A percentile compares a stretch with the other conserved stretches of the same genome.
Conservation (phyloP, 2,329 filamentous ascomycete species). For the Paecilomyces dactylethromorphus region DNA sequence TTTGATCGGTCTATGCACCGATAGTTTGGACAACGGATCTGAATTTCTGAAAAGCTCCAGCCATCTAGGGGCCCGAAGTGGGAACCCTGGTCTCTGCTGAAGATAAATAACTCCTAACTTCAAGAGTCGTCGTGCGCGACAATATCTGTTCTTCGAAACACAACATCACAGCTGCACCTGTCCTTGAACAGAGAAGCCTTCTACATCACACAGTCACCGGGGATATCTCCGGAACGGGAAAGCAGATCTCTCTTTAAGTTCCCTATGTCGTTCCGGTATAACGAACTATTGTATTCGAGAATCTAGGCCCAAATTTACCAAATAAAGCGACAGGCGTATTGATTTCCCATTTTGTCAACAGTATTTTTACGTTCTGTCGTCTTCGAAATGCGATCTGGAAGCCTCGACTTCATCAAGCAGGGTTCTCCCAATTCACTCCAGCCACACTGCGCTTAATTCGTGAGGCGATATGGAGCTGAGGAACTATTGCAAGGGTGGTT, state of each 20-base stretch:
- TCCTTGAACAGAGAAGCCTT: neutral
- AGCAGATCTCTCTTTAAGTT: too few relatives aligned
- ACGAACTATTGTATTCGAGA: neutral
- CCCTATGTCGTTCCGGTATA: neutral
- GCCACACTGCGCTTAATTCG: too few relatives aligned
- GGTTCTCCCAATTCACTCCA: too few relatives aligned
- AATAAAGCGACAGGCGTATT: too few relatives aligned
- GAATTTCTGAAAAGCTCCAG: neutral
- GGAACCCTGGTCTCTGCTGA: neutral
- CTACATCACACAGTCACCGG: neutral
- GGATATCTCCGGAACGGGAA: neutral
- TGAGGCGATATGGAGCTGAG: too few relatives aligned
- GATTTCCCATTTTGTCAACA: too few relatives aligned
- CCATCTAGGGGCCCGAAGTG: neutral
- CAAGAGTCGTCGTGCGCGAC: neutral
- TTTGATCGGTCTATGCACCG: neutral
- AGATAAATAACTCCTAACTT: neutral
- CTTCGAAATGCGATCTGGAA: too few relatives aligned
- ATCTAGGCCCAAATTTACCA: too few relatives aligned
- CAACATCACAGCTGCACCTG: neutral
- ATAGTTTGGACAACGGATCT: neutral
- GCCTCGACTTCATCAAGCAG: too few relatives aligned
- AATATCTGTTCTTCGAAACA: neutral
- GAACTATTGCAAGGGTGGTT: too few relatives aligned
- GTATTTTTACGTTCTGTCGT: too few relatives aligned